These are phyloP conservation scores for Malbranchea cinnamomea DNA, from an alignment of 2,329 filamentous ascomycete species.

Conservation along the genomic window DNA sequence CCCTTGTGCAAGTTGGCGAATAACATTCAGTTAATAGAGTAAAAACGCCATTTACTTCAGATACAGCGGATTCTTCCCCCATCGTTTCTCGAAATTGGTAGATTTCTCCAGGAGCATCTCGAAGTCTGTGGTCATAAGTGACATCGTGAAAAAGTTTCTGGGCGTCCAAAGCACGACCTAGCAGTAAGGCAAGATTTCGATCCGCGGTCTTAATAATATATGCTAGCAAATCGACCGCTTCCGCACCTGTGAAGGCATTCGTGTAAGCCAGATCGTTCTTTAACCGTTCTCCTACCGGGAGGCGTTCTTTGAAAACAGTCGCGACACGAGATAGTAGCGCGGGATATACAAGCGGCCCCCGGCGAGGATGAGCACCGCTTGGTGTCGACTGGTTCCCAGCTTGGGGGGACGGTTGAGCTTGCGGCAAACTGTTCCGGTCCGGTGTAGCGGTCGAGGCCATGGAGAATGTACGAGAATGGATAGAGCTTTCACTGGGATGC, in stretches of 20 bases:
- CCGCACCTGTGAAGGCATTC: slow-evolving; percentile 87
- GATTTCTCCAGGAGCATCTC: slow-evolving; percentile 86
- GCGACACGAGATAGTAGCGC: slow-evolving; percentile 86
- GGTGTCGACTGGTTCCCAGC: slow-evolving; percentile 37
- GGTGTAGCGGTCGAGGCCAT: slow-evolving; percentile 61
- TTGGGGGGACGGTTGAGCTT: slow-evolving; percentile 38
- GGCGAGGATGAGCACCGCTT: slow-evolving; percentile 47
- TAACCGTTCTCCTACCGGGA: slow-evolving; percentile 70
- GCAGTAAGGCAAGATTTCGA: slow-evolving; percentile 76
- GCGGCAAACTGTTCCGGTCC: slow-evolving; percentile 44
- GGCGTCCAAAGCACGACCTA: slow-evolving; percentile 84
- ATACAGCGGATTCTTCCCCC: slow-evolving; percentile 53
- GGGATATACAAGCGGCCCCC: slow-evolving; percentile 80
- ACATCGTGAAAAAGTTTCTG: slow-evolving; percentile 99
- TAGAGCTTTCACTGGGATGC: slow-evolving; percentile 29
- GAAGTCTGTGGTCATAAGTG: slow-evolving; percentile 87
- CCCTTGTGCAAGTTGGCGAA: slow-evolving; percentile 88
- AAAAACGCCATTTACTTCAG: slow-evolving; percentile 87
- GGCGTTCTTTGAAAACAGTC: slow-evolving; percentile 80
- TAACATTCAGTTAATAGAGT: slow-evolving; percentile 94
- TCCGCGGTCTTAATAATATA: slow-evolving; percentile 97
- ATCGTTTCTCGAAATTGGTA: slow-evolving; percentile 94
- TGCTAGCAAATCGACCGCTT: slow-evolving; percentile 87
- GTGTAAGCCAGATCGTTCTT: slow-evolving; percentile 98
- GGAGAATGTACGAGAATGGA: slow-evolving; percentile 57